Percentiles rank a stretch among this genome's conserved stretches.
Conservation (phyloP, 75 land plant species). For the Cunninghamia lanceolata region DNA sequence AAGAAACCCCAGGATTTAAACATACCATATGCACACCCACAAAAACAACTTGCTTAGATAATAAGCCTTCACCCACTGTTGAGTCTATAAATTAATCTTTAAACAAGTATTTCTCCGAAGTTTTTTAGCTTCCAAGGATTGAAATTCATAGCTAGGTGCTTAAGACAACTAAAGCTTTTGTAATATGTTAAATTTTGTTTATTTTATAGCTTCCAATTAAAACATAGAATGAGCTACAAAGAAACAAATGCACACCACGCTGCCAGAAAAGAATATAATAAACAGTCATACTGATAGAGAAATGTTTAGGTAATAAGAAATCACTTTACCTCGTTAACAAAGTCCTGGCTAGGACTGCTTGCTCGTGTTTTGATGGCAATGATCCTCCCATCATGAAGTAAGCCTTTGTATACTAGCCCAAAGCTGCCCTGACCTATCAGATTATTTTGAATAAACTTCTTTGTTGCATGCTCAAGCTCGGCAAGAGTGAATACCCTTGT, state of each 20-base stretch:
- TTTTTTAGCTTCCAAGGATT: not conserved
- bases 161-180: not conserved
- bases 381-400: constrained; percentile 80
- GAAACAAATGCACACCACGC: constrained; percentile 7
- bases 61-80: not conserved
- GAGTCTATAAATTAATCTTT: not conserved
- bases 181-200: not conserved
- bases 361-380: constrained; percentile 73
- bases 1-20: not conserved
- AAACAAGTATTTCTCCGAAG: not conserved
- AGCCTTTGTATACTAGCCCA: constrained; percentile 80
- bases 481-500: constrained; percentile 53
- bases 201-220: not conserved
- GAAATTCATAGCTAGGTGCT: not conserved
- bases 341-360: constrained; percentile 55
- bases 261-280: constrained; percentile 3
- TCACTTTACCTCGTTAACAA: constrained; percentile 60
- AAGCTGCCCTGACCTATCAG: constrained; percentile 75
- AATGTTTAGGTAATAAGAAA: not conserved
- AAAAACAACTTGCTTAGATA: not conserved
- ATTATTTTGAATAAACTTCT: constrained; percentile 50
- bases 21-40: not conserved
- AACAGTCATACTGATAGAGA: not conserved
- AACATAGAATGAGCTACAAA: not conserved
- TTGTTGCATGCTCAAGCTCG: constrained; percentile 71